These are phyloP conservation scores for Pleurotus sapidus DNA, from an alignment of 768 basidiomycete species.

Conservation along the genomic window DNA sequence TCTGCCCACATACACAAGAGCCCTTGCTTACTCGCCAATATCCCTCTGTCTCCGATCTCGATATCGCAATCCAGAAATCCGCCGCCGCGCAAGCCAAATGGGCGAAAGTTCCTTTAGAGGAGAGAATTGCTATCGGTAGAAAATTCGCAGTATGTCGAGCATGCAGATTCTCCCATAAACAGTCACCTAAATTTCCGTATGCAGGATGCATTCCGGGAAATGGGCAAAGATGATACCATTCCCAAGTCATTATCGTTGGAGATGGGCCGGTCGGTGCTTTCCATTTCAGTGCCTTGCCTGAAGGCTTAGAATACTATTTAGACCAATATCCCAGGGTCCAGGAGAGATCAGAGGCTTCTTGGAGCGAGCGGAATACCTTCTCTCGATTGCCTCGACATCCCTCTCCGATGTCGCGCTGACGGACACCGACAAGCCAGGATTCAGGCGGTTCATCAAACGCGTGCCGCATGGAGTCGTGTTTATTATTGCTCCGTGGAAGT, in stretches of 20 bases:
- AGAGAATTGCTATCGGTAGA: conserved; percentile 66
- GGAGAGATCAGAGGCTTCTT: conserved; percentile 83
- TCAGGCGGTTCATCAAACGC: conserved; percentile 80
- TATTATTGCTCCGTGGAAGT: conserved; percentile 94
- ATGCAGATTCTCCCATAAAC: background rate
- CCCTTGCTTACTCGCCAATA: conserved; percentile 67
- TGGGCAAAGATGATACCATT: conserved; percentile 48
- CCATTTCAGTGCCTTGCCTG: background rate
- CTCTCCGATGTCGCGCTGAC: conserved; percentile 73
- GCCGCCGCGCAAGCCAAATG: conserved; percentile 73
- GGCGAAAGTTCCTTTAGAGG: conserved; percentile 66
- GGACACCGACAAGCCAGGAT: conserved; percentile 80
- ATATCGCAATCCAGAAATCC: conserved; percentile 53
- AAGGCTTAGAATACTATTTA: conserved; percentile 23
- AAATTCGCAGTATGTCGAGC: conserved; percentile 32
- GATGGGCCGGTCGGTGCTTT: conserved; percentile 78
- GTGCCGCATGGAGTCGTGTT: conserved; percentile 85
- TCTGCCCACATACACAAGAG: conserved; percentile 77
- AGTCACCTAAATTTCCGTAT: background rate
- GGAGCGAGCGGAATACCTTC: conserved; percentile 80
- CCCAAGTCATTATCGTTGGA: conserved; percentile 78
- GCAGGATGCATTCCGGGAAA: conserved; percentile 47
- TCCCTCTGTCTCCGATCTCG: conserved; percentile 56
- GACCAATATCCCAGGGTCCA: conserved; percentile 74
- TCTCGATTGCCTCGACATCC: conserved; percentile 73